Evolutionary conservation across 192 early-diverging fungal species (phyloP), one percentile per base, ranked within the genome.

Genomic region (Coemansia sp.): DNA sequence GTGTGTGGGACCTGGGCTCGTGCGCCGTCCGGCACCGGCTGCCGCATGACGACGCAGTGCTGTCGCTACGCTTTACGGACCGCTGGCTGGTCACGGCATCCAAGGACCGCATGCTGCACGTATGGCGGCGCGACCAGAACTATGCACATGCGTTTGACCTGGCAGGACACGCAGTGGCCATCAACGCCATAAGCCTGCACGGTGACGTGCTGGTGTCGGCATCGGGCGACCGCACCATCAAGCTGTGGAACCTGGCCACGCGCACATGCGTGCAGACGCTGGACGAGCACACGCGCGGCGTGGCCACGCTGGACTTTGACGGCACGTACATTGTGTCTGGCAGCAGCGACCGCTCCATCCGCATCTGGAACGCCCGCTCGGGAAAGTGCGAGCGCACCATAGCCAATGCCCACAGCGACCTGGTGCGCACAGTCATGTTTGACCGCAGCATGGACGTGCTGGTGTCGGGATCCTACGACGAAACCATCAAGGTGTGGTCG

Each of bases 251-350:
- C 41, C 71, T 94, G 21, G 50, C 60, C 23, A 85, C 85, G 0
- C 92, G 91, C 21, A 54, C 81, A 43, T 84, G 83, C 42, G 28
- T 90, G 16, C 73, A 79, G 36, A 85, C 80, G 28, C 82, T 93
- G 39, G 64, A 69, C 12, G 93, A 89, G 5, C 92, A 97, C 65
- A 62, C 67, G 3, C 83, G 90, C 6, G 93, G 93, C 15, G 82
- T 97, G 11, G 93, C 93, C 0, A 93, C 93, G 55, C 80, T 96
- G 6, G 90, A 93, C 54, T 94, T 88, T 73, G 92, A 97, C 54
- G 93, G 91, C 30, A 77, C 80, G 8, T 66, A 76, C 30, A 90
- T 96, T 53, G 85, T 90, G 8, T 89, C 88, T 23, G 94, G 94
- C 20, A 90, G 88, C 23, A 89, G 86, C 52, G 90, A 92, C 68